These are phyloP conservation scores for Fraxinus platypoda DNA, from an alignment of 305 asterid species.

Conservation along the genomic window DNA sequence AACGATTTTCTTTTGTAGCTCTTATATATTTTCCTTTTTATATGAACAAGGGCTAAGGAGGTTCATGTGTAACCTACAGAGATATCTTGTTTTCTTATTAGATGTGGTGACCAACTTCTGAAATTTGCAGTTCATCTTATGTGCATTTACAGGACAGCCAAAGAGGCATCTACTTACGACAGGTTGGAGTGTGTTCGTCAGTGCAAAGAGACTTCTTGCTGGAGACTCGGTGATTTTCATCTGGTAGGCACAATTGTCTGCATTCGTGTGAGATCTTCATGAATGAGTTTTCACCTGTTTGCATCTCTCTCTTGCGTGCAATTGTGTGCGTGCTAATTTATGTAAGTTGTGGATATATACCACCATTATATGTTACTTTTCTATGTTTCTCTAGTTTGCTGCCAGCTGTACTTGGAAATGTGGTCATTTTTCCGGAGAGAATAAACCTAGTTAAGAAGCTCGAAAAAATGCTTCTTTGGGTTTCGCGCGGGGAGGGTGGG, in stretches of 20 bases:
- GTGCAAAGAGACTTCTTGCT: slow-evolving; percentile 91
- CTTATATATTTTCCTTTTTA: neutral
- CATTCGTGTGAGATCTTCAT: slow-evolving; percentile 1
- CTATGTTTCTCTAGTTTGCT: neutral
- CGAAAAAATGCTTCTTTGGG: neutral
- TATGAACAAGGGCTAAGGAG: neutral
- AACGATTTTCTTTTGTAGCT: neutral
- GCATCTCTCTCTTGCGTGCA: neutral
- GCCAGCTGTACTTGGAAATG: neutral
- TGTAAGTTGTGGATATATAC: neutral
- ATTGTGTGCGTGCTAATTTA: neutral
- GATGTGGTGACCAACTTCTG: neutral
- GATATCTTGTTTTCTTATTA: neutral
- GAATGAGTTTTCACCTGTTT: neutral
- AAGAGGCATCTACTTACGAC: slow-evolving; percentile 96
- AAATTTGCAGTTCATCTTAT: slow-evolving; percentile 13
- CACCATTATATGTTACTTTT: neutral
- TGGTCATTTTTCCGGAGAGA: neutral
- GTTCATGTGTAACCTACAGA: neutral
- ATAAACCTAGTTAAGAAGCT: neutral
- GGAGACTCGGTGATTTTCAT: slow-evolving; percentile 95
- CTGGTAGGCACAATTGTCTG: slow-evolving; percentile 53
- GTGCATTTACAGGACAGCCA: slow-evolving; percentile 76
- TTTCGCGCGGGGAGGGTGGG: neutral
- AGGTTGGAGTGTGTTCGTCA: slow-evolving; percentile 96